These are phyloP conservation scores for Lepidopterella palustris DNA, from an alignment of 495 filamentous ascomycete species.

Conservation along the genomic window DNA sequence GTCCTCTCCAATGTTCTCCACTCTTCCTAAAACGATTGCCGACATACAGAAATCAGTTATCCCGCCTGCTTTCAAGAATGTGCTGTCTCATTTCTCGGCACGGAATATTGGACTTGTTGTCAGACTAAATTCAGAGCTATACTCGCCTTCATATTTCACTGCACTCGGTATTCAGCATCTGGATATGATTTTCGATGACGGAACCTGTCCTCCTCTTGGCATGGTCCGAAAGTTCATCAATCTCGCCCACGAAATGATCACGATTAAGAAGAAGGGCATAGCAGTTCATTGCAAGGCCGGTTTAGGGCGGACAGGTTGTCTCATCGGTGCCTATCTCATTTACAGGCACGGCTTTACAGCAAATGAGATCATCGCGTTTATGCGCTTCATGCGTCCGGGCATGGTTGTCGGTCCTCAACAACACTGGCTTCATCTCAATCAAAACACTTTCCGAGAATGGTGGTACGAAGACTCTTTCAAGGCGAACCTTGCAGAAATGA, in stretches of 20 bases:
- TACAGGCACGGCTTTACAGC: constrained; percentile 98
- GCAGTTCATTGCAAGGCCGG: constrained; percentile 98
- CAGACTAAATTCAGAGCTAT: constrained; percentile 89
- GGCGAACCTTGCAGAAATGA: constrained; percentile 54
- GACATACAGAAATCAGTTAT: constrained; percentile 59
- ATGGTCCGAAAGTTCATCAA: constrained; percentile 90
- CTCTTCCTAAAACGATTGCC: constrained; percentile 60
- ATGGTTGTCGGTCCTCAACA: constrained; percentile 99
- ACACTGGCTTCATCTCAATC: constrained; percentile 97
- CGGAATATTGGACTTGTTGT: constrained; percentile 89
- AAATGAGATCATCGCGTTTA: constrained; percentile 96
- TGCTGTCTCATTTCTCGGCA: constrained; percentile 77
- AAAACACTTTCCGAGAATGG: constrained; percentile 94
- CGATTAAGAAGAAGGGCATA: constrained; percentile 74
- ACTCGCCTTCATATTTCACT: constrained; percentile 91
- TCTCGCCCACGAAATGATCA: constrained; percentile 91
- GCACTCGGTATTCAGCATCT: constrained; percentile 90
- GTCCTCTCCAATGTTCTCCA: constrained; percentile 62
- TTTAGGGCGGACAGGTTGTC: constrained; percentile 88
- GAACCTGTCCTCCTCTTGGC: constrained; percentile 82
- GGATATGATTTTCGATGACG: constrained; percentile 99
- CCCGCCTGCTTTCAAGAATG: constrained; percentile 86
- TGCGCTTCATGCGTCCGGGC: constrained; percentile 98
- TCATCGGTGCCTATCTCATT: constrained; percentile 96
- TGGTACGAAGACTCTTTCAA: constrained; percentile 87